Conservation (phyloP, 2,329 filamentous ascomycete genomes). For the Ceratocystis variospora region DNA sequence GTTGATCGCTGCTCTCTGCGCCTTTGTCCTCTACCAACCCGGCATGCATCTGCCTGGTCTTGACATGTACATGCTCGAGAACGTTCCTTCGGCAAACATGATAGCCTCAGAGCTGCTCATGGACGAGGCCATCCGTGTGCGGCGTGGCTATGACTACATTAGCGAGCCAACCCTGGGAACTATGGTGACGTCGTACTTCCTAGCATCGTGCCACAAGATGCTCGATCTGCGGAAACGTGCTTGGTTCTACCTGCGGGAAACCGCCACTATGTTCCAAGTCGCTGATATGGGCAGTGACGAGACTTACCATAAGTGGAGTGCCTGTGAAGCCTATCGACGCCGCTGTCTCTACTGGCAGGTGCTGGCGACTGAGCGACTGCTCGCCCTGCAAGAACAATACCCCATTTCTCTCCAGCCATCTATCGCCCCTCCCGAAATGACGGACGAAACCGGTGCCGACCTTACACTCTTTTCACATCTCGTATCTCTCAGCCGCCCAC, state of each 20-base stretch:
- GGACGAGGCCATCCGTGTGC: conserved; percentile 51
- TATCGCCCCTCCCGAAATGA: conserved; percentile 33
- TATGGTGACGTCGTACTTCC: conserved; percentile 62
- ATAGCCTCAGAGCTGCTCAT: conserved; percentile 52
- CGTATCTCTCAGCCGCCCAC: conserved; percentile 46
- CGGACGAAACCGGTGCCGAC: conserved; percentile 16
- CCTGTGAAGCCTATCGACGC: conserved; percentile 46
- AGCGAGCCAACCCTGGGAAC: conserved; percentile 43
- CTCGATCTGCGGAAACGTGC: conserved; percentile 40
- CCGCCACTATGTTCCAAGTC: conserved; percentile 54
- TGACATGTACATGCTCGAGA: conserved; percentile 43
- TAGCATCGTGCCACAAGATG: conserved; percentile 50
- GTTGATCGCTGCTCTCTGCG: conserved; percentile 48
- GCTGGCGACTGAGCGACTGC: conserved; percentile 59
- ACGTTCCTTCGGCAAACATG: conserved; percentile 45
- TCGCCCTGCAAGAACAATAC: conserved; percentile 55
- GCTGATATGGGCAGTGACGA: conserved; percentile 48
- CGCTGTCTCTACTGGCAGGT: conserved; percentile 61
- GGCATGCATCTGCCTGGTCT: conserved; percentile 47
- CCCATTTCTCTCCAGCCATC: conserved; percentile 57
- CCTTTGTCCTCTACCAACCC: conserved; percentile 55
- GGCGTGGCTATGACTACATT: conserved; percentile 48
- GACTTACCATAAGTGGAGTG: conserved; percentile 43
- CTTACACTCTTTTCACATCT: conserved; percentile 31
- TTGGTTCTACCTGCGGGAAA: conserved; percentile 68